Evolutionary conservation across 2,329 filamentous ascomycete species (phyloP).

Genomic region (Alternaria brassicicola): DNA sequence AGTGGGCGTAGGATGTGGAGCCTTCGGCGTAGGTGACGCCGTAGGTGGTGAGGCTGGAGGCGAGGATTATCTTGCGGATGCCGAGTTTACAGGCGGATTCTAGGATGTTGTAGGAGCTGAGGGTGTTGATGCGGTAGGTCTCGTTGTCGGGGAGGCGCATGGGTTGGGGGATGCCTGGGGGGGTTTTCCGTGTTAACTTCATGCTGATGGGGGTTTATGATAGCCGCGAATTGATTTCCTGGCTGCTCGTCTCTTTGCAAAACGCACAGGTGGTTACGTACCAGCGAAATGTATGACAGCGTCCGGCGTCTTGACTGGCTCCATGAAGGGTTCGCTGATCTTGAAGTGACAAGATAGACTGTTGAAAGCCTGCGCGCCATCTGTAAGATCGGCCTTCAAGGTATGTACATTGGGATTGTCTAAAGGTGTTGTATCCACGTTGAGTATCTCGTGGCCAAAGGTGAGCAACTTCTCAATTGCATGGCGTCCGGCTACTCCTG

Average conservation of each 20-base stretch:
- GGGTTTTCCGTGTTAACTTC: background rate
- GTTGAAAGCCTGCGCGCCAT: conserved; percentile 62
- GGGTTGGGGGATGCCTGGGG: conserved; percentile 55
- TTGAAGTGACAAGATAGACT: conserved; percentile 62
- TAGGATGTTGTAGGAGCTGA: conserved; percentile 61
- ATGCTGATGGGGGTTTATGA: background rate
- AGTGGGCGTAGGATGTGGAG: conserved; percentile 59
- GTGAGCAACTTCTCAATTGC: conserved; percentile 58
- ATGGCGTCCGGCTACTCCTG: conserved; percentile 54
- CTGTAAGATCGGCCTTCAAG: conserved; percentile 61
- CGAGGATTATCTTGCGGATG: conserved; percentile 66
- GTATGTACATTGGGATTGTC: conserved; percentile 57
- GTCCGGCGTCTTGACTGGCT: conserved; percentile 53
- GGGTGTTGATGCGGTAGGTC: conserved; percentile 54
- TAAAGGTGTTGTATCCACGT: conserved; percentile 58
- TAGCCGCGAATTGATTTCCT: background rate
- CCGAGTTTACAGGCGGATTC: conserved; percentile 66
- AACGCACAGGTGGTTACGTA: conserved; percentile 39
- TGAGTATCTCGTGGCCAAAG: conserved; percentile 60
- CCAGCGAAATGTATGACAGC: conserved; percentile 65
- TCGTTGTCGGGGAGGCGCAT: conserved; percentile 67
- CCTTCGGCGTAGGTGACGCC: conserved; percentile 64
- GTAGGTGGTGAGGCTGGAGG: conserved; percentile 64
- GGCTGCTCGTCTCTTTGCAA: background rate
- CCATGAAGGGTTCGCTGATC: conserved; percentile 51